phyloP scores from a whole-genome alignment of 306 rosid genomes.

The Trichosanthes truncata region DNA sequence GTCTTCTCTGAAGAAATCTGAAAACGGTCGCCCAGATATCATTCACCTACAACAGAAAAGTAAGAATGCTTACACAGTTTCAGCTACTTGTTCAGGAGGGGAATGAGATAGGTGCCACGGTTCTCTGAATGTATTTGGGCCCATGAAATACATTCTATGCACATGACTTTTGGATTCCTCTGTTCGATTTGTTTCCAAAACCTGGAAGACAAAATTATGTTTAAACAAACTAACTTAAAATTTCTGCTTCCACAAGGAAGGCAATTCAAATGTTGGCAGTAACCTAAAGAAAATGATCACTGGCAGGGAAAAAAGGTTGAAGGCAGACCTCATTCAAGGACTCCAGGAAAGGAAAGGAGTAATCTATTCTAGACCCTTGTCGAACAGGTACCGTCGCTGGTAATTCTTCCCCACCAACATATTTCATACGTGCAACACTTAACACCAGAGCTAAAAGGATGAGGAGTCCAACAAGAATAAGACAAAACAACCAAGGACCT shows the following conservation, averaged over 20 bases:
- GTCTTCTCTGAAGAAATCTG: not conserved
- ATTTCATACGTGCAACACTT: constrained; percentile 88
- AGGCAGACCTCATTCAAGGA: constrained; percentile 79
- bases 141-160: constrained; percentile 45
- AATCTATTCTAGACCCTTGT: constrained; percentile 58
- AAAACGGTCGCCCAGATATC: not conserved
- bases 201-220: constrained; percentile 40
- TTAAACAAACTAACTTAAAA: constrained; percentile 9
- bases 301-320: constrained; percentile 11
- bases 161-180: constrained; percentile 42
- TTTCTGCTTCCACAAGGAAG: not conserved
- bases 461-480: constrained; percentile 63
- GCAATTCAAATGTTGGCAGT: not conserved
- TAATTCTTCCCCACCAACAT: constrained; percentile 60
- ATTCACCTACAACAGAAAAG: constrained; percentile 1
- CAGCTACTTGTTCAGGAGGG: constrained; percentile 41
- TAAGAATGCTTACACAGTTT: constrained; percentile 30
- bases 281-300: not conserved
- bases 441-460: constrained; percentile 73
- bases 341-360: constrained; percentile 93
- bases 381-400: constrained; percentile 52
- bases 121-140: constrained; percentile 41
- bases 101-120: constrained; percentile 44
- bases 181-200: constrained; percentile 39
- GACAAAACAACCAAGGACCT: constrained; percentile 51